Evolutionary conservation across 208 protist species (phyloP).

Genomic region (Kentomonas sorsogonicus): DNA sequence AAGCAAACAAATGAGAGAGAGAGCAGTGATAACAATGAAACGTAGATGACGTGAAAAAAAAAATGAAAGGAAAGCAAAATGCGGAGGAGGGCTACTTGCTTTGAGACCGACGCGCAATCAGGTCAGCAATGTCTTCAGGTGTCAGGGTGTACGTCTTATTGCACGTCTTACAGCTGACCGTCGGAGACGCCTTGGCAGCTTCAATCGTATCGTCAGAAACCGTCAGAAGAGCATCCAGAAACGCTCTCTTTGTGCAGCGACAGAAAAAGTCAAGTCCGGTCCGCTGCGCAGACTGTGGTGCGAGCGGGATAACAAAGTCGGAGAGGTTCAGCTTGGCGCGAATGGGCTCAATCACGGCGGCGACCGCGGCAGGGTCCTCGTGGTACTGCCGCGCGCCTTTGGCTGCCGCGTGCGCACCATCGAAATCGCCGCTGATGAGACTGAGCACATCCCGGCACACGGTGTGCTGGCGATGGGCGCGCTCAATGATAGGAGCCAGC

Average conservation of each 20-base stretch:
- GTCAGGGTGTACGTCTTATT: no score
- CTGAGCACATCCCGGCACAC: slow-evolving; percentile 53
- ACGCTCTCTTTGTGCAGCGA: slow-evolving; percentile 51
- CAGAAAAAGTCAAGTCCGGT: slow-evolving; percentile 79
- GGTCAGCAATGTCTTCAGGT: no score
- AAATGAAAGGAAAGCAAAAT: neutral
- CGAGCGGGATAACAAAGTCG: slow-evolving; percentile 23
- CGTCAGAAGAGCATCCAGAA: slow-evolving; percentile 29
- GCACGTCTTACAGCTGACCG: no score
- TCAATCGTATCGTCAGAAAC: no score
- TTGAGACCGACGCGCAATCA: no score
- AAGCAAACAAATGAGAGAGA: neutral
- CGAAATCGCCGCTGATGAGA: slow-evolving; percentile 66
- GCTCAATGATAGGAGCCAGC: slow-evolving; percentile 11
- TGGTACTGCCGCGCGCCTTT: slow-evolving; percentile 49
- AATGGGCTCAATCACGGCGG: slow-evolving; percentile 39
- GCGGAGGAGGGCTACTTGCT: neutral
- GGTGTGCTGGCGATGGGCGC: slow-evolving; percentile 20
- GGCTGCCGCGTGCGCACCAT: slow-evolving; percentile 45
- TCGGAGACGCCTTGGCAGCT: no score
- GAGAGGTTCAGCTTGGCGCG: slow-evolving; percentile 28
- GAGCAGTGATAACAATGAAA: slow-evolving; percentile 1
- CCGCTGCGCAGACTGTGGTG: slow-evolving; percentile 26
- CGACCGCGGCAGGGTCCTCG: slow-evolving; percentile 32
- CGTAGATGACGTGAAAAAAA: neutral